phyloP scores from a whole-genome alignment of 192 early-diverging fungal species.

The Entomortierella beljakovae region DNA sequence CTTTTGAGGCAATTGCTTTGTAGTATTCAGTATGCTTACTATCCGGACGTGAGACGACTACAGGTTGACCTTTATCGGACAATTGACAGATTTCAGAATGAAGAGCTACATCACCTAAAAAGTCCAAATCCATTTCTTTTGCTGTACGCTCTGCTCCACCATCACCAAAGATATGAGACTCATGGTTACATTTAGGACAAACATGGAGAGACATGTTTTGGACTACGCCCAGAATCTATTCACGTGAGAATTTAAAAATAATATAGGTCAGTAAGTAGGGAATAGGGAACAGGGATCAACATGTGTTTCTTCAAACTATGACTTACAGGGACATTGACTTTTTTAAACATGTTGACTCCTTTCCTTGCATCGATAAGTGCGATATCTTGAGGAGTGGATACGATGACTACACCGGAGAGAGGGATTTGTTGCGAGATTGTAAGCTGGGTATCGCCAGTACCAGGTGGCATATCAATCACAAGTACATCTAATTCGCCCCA shows the following conservation, averaged over 20 bases:
- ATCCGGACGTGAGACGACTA: slow-evolving; percentile 67
- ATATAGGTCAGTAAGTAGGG: too few relatives aligned
- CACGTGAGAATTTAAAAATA: neutral
- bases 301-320: neutral
- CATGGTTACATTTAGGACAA: slow-evolving; percentile 84
- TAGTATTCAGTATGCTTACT: slow-evolving; percentile 63
- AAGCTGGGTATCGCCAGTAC: slow-evolving; percentile 91
- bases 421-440: slow-evolving; percentile 81
- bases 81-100: slow-evolving; percentile 77
- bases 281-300: too few relatives aligned
- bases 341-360: slow-evolving; percentile 86
- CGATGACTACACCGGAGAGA: slow-evolving; percentile 78
- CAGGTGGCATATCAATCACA: slow-evolving; percentile 93
- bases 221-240: slow-evolving; percentile 85
- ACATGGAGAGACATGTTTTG: slow-evolving; percentile 90
- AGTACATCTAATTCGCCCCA: slow-evolving; percentile 83
- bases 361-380: slow-evolving; percentile 84
- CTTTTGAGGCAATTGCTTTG: slow-evolving; percentile 60
- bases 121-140: slow-evolving; percentile 70
- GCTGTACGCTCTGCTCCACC: slow-evolving; percentile 68
- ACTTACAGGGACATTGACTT: slow-evolving; percentile 84
- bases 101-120: slow-evolving; percentile 85
- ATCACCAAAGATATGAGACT: slow-evolving; percentile 84
- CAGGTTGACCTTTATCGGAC: slow-evolving; percentile 80
- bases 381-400: slow-evolving; percentile 94